Evolutionary conservation across 805 yeast species (phyloP), one percentile per base, ranked within the genome.

Genomic region (Dipodascopsis uninucleata): DNA sequence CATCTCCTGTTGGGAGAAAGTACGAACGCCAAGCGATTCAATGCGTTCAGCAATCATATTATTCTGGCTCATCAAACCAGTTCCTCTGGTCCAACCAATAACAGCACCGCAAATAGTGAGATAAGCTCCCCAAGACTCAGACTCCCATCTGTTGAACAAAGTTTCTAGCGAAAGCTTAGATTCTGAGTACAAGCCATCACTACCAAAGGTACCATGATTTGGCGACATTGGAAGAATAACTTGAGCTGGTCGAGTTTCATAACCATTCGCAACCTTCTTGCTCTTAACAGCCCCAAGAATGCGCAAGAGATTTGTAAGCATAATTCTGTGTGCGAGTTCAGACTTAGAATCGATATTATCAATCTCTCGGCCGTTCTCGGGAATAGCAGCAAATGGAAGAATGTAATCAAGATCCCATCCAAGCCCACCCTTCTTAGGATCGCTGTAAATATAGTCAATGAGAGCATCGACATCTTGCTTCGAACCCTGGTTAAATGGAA

Each of bases 51-150:
- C 96, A 67, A 93, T 86, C 65, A 87, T 83, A 74, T 93, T 93
- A 77, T 93, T 93, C 59, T 82, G 97, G 62, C 88, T 77, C 99
- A 93, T 93, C 64, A 93, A 81, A 64, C 99, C 99, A 49, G 99
- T 93, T 70, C 99, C 99, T 77, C 99, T 86, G 55, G 99, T 93
- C 99, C 99, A 93, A 66, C 99, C 99, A 68, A 93, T 93, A 57
- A 93, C 78, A 36, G 98, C 97, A 75, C 99, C 99, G 70, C 97
- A 89, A 50, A 93, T 75, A 48, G 97, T 93, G 71, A 93, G 80
- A 73, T 85, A 93, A 56, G 84, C 73, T 36, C 83, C 81, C 99
- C 99, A 93, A 49, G 88, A 84, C 75, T 93, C 99, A 37, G 98
- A 89, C 70, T 82, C 77, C 98, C 98, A 93, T 78, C 97, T 85